These are phyloP conservation scores for Candida xyloterini DNA, from an alignment of 805 yeast genomes.

Conservation along the genomic window DNA sequence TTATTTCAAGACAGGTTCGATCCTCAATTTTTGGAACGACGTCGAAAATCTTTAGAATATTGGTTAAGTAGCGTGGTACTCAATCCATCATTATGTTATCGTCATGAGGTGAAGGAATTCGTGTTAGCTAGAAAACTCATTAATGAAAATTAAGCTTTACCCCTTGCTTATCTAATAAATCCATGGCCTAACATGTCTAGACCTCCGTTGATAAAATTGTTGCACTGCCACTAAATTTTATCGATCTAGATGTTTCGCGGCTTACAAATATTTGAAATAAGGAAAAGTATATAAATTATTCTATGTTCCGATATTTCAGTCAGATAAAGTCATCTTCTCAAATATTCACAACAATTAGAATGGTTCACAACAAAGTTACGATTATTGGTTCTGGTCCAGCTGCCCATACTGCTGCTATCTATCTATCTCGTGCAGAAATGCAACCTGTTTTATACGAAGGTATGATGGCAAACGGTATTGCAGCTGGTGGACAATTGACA, in stretches of 20 bases:
- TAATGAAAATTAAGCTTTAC: not conserved
- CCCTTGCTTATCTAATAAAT: slow-evolving; percentile 1
- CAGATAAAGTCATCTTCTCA: not conserved
- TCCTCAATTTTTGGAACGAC: slow-evolving; percentile 45
- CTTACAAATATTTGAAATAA: slow-evolving; percentile 9
- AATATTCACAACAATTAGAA: slow-evolving; percentile 36
- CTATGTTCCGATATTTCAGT: slow-evolving; percentile 4
- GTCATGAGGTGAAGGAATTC: slow-evolving; percentile 40
- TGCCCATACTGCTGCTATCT: slow-evolving; percentile 98
- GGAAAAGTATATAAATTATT: slow-evolving; percentile 5
- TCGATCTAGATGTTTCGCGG: slow-evolving; percentile 14
- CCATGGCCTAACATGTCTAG: slow-evolving; percentile 4
- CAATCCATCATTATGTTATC: slow-evolving; percentile 43
- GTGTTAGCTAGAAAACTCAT: slow-evolving; percentile 21
- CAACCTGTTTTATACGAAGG: slow-evolving; percentile 95
- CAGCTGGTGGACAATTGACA: slow-evolving; percentile 98
- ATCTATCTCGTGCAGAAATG: slow-evolving; percentile 93
- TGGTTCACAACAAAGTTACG: slow-evolving; percentile 82
- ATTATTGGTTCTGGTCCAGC: slow-evolving; percentile 98
- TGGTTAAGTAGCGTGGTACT: slow-evolving; percentile 53
- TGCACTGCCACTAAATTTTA: slow-evolving; percentile 6
- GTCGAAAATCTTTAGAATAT: slow-evolving; percentile 58
- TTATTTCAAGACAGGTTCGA: slow-evolving; percentile 26
- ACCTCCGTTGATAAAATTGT: slow-evolving; percentile 1
- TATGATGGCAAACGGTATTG: slow-evolving; percentile 94